Evolutionary conservation across 345 rosid genomes (phyloP).

Genomic region (Reutealis trisperma): DNA sequence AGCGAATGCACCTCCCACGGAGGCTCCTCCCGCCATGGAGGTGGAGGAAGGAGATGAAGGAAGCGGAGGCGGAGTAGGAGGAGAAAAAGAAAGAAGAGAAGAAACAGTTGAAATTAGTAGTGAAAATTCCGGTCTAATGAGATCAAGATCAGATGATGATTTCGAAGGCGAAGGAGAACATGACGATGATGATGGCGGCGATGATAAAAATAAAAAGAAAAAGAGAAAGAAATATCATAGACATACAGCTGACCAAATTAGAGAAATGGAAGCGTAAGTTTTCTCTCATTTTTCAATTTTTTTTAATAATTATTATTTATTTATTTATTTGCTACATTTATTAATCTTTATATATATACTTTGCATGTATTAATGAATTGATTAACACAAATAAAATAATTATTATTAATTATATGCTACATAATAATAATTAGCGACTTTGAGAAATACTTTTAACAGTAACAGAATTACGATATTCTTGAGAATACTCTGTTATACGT

Average conservation of each 20-base stretch:
- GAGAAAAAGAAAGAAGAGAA: constrained; percentile 40
- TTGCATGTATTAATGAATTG: too few species aligned
- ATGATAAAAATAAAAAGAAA: constrained; percentile 64
- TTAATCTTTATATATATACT: too few species aligned
- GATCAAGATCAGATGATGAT: constrained; percentile 86
- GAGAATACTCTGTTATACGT: background rate
- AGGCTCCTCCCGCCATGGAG: constrained; percentile 38
- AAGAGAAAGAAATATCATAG: constrained; percentile 97
- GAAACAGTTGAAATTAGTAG: constrained; percentile 90
- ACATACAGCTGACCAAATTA: constrained; percentile 91
- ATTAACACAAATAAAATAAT: too few species aligned
- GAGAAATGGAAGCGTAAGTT: constrained; percentile 96
- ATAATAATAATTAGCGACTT: background rate
- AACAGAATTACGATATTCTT: background rate
- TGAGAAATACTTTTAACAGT: background rate
- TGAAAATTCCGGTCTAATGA: constrained; percentile 82
- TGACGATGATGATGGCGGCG: constrained; percentile 51
- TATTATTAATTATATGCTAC: too few species aligned
- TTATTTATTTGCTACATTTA: too few species aligned
- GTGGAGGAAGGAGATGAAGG: constrained; percentile 79
- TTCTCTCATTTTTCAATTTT: background rate
- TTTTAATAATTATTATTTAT: too few species aligned
- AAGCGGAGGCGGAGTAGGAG: constrained; percentile 58
- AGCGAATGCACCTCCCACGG: constrained; percentile 45
- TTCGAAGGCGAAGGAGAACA: constrained; percentile 58